Base-by-base conservation (phyloP, 768 basidiomycete genomes). In the Cytidiella melzeri region DNA sequence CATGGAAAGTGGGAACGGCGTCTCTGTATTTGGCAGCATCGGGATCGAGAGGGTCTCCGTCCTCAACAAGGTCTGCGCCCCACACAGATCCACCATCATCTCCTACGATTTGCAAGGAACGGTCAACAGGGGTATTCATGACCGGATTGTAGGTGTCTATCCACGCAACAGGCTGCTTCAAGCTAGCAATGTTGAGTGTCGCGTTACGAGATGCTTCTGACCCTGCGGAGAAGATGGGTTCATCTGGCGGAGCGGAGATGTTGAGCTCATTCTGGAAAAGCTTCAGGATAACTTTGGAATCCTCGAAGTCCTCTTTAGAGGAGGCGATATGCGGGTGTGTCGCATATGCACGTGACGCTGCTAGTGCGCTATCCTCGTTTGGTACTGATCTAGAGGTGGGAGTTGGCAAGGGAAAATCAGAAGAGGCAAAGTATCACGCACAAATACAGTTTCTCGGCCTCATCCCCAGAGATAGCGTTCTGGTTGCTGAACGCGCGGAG, bases 141-240 rank as follows among this genome's bases (percentile, higher is more conserved):
- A 92, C 73, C 1, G 94, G 92, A 64, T 87, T 95, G 65, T 98
- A 96, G 28, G 76, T 74, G 56, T 92, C 87, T 49, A 92, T 80
- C 89, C 90, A 92, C 49, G 83, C 87, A 0, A 69, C 73, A 2
- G 86, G 83, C 21, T 63, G 65, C 3, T 18, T 39, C 23, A 51
- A 37, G 45, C 68, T 69, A 3, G 66, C 58, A 36, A 81, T 68
- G 18, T 64, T 62, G 11, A 87, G 69, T 0, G 87, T 91, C 3
- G 87, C 80, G 40, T 76, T 71, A 41, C 82, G 81, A 24, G 87
- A 88, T 43, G 75, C 72, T 4, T 67, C 59, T 25, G 84, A 76
- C 3, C 92, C 91, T n/a, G 89, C 87, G n/a, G 80, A 67, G 59
- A 76, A 91, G 42, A 92, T 71, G 15, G 85, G 81, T 11, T 69